Conservation (phyloP, 441 rosid genomes). For the Corymbia citriodora region DNA sequence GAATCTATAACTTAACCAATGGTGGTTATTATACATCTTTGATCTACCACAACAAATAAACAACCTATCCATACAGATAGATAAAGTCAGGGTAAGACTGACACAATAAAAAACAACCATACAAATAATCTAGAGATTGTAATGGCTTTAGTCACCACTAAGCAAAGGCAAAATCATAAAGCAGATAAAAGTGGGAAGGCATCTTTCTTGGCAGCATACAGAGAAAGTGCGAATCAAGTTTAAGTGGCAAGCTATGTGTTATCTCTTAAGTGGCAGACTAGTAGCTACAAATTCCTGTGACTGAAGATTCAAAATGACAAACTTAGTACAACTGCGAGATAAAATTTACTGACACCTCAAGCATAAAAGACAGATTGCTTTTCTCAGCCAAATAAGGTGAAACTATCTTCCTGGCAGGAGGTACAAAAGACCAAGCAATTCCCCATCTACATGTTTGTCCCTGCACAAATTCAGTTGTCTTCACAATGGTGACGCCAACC, state of each 20-base stretch:
- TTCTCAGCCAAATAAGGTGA: conserved; percentile 37
- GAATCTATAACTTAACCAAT: neutral
- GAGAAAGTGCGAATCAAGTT: neutral
- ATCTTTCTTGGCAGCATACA: neutral
- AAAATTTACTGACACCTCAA: conserved; percentile 49
- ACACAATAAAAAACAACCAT: neutral
- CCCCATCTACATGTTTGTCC: conserved; percentile 97
- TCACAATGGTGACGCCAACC: conserved; percentile 68
- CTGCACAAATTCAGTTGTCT: conserved; percentile 89
- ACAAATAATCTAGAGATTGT: neutral
- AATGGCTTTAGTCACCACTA: neutral
- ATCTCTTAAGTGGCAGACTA: neutral
- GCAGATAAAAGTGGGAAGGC: neutral
- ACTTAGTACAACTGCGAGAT: neutral
- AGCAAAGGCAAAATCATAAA: neutral
- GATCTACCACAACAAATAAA: neutral
- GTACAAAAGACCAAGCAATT: conserved; percentile 88
- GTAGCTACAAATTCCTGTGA: neutral
- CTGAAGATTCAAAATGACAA: neutral
- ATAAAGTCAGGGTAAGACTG: neutral
- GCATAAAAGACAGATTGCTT: conserved; percentile 56
- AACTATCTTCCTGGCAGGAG: conserved; percentile 55
- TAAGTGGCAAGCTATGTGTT: neutral
- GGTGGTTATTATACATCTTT: neutral
- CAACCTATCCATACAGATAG: neutral